These are phyloP conservation scores for Alternaria sp. DNA, from an alignment of 2,329 filamentous ascomycete species.

Conservation along the genomic window DNA sequence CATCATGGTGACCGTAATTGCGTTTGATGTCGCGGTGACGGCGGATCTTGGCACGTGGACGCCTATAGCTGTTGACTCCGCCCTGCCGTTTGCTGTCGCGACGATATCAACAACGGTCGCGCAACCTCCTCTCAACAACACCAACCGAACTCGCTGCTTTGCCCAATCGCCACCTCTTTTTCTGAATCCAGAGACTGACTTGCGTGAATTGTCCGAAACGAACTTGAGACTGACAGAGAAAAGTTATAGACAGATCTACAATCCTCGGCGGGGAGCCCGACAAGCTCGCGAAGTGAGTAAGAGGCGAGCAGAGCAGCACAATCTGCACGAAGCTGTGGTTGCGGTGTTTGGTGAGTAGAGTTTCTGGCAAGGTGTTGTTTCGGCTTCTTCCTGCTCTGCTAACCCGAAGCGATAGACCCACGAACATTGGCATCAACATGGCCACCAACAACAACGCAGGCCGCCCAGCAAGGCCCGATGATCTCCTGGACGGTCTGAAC, in stretches of 20 bases:
- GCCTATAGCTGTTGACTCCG: constrained; percentile 15
- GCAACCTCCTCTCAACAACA: constrained; percentile 4
- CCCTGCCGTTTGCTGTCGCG: constrained; percentile 19
- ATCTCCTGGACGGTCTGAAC: constrained; percentile 46
- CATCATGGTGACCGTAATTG: constrained; percentile 33
- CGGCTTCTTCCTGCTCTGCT: constrained; percentile 34
- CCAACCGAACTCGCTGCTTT: not conserved
- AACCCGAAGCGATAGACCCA: constrained; percentile 42
- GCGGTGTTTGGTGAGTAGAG: constrained; percentile 27
- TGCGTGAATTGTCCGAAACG: constrained; percentile 8
- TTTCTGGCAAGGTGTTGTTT: constrained; percentile 42
- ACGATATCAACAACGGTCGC: constrained; percentile 14
- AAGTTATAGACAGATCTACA: constrained; percentile 3
- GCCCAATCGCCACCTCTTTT: not conserved
- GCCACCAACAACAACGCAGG: constrained; percentile 32
- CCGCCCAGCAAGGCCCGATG: constrained; percentile 37
- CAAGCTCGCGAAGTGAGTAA: constrained; percentile 18
- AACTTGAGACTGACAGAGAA: constrained; percentile 11
- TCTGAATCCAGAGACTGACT: constrained; percentile 1
- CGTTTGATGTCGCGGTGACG: constrained; percentile 18
- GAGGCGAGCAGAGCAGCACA: constrained; percentile 23
- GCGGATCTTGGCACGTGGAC: constrained; percentile 24
- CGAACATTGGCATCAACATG: constrained; percentile 44
- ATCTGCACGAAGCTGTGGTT: constrained; percentile 26
- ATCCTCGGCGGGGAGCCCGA: constrained; percentile 21